phyloP scores from a whole-genome alignment of 192 early-diverging fungal species.

The Thamnidium elegans region DNA sequence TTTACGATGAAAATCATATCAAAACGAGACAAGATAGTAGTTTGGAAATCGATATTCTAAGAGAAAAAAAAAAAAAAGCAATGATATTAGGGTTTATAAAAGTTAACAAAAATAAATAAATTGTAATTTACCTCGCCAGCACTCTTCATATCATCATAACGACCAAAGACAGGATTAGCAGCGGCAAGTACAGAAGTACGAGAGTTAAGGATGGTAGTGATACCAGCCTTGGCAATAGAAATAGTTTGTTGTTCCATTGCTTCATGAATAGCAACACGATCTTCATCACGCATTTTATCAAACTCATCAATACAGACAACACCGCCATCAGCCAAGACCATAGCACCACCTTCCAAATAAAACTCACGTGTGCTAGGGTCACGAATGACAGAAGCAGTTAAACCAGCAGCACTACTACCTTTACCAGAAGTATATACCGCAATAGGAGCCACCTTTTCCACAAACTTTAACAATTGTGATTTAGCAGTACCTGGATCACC shows the following conservation, averaged over 20 bases:
- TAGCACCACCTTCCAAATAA: constrained; percentile 96
- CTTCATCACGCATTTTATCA: constrained; percentile 99
- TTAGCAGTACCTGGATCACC: constrained; percentile 99
- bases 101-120: too few species aligned
- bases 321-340: constrained; percentile 98
- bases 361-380: constrained; percentile 93
- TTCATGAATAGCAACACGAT: constrained; percentile 99
- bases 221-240: constrained; percentile 99
- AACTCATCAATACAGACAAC: constrained; percentile 99
- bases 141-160: constrained; percentile 98
- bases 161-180: constrained; percentile 97
- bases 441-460: constrained; percentile 95
- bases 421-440: constrained; percentile 99
- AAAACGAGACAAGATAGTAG: constrained; percentile 98
- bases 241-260: constrained; percentile 99
- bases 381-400: constrained; percentile 96
- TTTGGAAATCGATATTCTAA: constrained; percentile 99
- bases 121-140: constrained; percentile 73
- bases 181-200: constrained; percentile 96
- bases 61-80: too few species aligned
- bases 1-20: constrained; percentile 99
- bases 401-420: constrained; percentile 96
- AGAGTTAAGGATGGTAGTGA: constrained; percentile 97
- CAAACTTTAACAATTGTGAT: constrained; percentile 97
- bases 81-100: too few species aligned